Evolutionary conservation across 129 eudicot genomes (phyloP), one percentile per base, ranked within the genome.

Genomic region (Saussurea involucrata): DNA sequence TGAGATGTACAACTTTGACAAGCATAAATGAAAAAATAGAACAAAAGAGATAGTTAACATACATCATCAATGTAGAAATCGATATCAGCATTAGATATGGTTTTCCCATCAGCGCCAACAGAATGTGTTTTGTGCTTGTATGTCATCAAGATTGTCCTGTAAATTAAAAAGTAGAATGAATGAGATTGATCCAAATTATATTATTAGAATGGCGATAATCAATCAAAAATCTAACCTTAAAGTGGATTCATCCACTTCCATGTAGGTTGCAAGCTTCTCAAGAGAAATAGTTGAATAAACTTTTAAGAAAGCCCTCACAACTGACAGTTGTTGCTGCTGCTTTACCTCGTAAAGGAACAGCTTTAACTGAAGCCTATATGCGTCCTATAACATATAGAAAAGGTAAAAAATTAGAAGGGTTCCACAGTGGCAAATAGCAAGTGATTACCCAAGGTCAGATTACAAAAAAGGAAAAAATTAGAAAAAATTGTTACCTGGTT

Each of bases 91-190:
- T 95, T 95, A 61, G 97, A 92, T 77, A 86, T 80, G 25, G 88
- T 85, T 66, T 92, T 92, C 24, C 99, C 94, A 72, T 92, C 93
- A 66, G 96, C 82, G 11, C 82, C 95, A 65, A 90, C 96, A 20
- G 97, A 80, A 82, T 92, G 97, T 22, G 97, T 89, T 76, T 95
- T 95, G 87, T 95, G 99, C 83, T 95, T 95, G 90, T 86, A 95
- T 33, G 96, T 83, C 99, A 95, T 89, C 92, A 95, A 86, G 69
- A 92, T 92, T 75, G 97, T 85, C 85, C 99, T 95, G 92, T 58
- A 46, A n/a, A n/a, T n/a, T n/a, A n/a, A 80, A 74, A 32, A 21
- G 73, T 64, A 5, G 40, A 66, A 28, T 15, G 40, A 42, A 78
- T 29, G 40, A 72, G 68, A 15, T 17, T 15, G 28, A 73, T 75